Evolutionary conservation across 1,284 basidiomycete genomes (phyloP).

Genomic region (Sparassis latifolia): DNA sequence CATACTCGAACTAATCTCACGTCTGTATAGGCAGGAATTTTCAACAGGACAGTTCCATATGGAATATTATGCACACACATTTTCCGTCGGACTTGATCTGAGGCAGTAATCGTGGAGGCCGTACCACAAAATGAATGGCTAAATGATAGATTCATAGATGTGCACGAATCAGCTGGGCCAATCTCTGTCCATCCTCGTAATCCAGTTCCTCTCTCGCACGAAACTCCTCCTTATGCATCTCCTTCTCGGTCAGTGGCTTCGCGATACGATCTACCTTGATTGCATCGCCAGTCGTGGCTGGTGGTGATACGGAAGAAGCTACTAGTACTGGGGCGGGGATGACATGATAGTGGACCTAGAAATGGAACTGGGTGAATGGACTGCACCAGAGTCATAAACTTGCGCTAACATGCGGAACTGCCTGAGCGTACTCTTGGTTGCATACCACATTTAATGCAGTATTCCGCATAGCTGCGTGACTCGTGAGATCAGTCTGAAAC

Average conservation of each 20-base stretch:
- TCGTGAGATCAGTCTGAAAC: neutral
- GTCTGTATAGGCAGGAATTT: too few species aligned
- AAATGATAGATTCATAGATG: too few species aligned
- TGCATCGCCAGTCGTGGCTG: constrained; percentile 7
- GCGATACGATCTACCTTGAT: constrained; percentile 16
- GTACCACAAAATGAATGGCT: too few species aligned
- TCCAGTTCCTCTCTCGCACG: constrained; percentile 51
- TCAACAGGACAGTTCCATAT: too few species aligned
- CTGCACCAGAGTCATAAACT: neutral
- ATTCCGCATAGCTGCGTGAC: constrained; percentile 48
- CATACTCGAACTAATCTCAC: too few species aligned
- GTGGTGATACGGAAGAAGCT: constrained; percentile 5
- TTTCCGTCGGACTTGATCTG: too few species aligned
- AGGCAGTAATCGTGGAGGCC: too few species aligned
- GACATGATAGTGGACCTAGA: constrained; percentile 69
- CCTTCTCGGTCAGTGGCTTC: constrained; percentile 32
- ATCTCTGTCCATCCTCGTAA: constrained; percentile 44
- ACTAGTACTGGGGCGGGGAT: constrained; percentile 60
- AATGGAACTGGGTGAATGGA: neutral
- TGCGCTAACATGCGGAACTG: constrained; percentile 64
- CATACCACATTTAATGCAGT: constrained; percentile 69
- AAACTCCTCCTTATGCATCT: constrained; percentile 55
- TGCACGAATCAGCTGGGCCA: constrained; percentile 39
- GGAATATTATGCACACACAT: too few species aligned
- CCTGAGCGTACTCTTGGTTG: constrained; percentile 78